Evolutionary conservation across 768 basidiomycete genomes (phyloP).

Genomic region (Tulasnella calospora): DNA sequence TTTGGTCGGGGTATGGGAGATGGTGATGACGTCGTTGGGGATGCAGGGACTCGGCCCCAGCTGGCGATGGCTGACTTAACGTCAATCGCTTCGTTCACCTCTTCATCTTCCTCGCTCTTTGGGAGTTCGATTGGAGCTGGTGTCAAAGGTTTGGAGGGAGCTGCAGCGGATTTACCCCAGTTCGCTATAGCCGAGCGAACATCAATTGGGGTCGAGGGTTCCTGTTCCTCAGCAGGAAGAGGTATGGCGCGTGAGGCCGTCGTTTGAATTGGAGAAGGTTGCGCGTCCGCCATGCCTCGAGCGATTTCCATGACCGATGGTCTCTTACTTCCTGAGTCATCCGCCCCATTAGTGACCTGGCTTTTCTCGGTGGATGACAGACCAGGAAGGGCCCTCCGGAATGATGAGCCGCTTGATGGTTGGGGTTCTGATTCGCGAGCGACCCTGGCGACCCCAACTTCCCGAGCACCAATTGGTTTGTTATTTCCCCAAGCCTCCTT

Average conservation of each 20-base stretch:
- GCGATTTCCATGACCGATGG: constrained; percentile 72
- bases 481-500: constrained; percentile 14
- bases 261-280: constrained; percentile 28
- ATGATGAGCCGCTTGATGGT: not conserved
- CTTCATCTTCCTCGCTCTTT: not conserved
- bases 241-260: not conserved
- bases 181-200: constrained; percentile 27
- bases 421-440: not conserved
- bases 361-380: not conserved
- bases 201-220: constrained; percentile 26
- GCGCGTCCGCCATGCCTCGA: constrained; percentile 49
- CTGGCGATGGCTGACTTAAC: constrained; percentile 18
- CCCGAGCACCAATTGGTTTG: constrained; percentile 6
- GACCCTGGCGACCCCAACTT: not conserved
- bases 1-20: not conserved
- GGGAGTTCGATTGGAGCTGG: not conserved
- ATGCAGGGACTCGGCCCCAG: constrained; percentile 9
- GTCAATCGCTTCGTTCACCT: not conserved
- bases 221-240: constrained; percentile 11
- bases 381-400: constrained; percentile 14
- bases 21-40: not conserved
- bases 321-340: not conserved
- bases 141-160: not conserved
- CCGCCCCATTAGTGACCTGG: not conserved
- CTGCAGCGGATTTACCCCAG: constrained; percentile 25